A percentile compares a stretch with the other conserved stretches of the same genome.
These are phyloP conservation scores for Cercospora brassicicola DNA, from an alignment of 2,329 filamentous ascomycete genomes.

Conservation along the genomic window DNA sequence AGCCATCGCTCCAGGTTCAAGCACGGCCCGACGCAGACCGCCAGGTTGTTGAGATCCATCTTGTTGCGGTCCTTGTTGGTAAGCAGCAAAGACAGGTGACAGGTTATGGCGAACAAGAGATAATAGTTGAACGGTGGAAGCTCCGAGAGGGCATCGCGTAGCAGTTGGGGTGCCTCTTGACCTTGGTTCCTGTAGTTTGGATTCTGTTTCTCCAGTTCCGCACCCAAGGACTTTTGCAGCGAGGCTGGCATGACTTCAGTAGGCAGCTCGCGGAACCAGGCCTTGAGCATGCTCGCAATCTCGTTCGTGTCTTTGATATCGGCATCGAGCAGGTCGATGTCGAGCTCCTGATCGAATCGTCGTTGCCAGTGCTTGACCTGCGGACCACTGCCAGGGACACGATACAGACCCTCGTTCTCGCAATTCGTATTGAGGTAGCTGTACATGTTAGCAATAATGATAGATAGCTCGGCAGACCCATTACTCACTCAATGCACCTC, in stretches of 20 bases:
- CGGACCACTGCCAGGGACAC: conserved; percentile 84
- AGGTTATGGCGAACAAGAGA: conserved; percentile 93
- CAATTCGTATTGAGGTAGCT: conserved; percentile 91
- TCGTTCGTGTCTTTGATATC: conserved; percentile 95
- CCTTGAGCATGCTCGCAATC: conserved; percentile 92
- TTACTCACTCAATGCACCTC: conserved; percentile 79
- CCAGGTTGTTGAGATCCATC: conserved; percentile 94
- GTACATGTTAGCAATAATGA: conserved; percentile 22
- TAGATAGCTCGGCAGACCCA: not conserved
- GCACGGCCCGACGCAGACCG: conserved; percentile 95
- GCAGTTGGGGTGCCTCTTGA: conserved; percentile 70
- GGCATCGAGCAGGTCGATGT: conserved; percentile 87
- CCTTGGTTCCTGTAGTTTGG: conserved; percentile 63
- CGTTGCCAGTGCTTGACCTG: conserved; percentile 93
- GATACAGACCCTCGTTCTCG: conserved; percentile 89
- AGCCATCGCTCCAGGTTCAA: conserved; percentile 95
- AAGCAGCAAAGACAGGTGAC: conserved; percentile 86
- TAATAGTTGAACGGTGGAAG: conserved; percentile 98
- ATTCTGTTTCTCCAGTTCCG: conserved; percentile 79
- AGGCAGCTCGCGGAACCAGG: conserved; percentile 91
- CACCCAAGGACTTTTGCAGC: conserved; percentile 74
- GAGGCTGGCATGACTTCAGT: conserved; percentile 89
- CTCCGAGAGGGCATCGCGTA: conserved; percentile 88
- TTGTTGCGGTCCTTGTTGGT: conserved; percentile 95
- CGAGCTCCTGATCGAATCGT: conserved; percentile 76